Evolutionary conservation across 257 asterid species (phyloP), one percentile per base, ranked within the genome.

Genomic region (Cruciata laevipes): DNA sequence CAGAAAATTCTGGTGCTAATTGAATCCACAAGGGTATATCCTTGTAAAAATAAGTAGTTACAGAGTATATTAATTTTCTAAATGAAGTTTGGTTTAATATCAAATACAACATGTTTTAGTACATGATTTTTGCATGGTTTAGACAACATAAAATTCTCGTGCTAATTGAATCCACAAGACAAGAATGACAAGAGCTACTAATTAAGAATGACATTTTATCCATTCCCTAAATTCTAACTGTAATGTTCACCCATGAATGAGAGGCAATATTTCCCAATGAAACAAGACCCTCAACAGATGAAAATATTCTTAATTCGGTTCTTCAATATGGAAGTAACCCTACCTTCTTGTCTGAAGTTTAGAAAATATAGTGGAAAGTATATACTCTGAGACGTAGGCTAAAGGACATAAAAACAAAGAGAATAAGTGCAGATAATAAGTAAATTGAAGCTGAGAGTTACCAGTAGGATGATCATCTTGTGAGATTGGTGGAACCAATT

Each of bases 381-480:
- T 23, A 65, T 33, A 35, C n/a, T 16, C 37, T 59, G 23, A 49
- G 51, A 10, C 66, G 3, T 25, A 32, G 60, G 21, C 33, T 56
- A 53, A 18, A 12, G 58, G 51, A 40, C 32, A 66, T 17, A 21
- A 12, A 38, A 63, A 20, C 30, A 21, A 58, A 9, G 60, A 53
- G 60, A 21, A 23, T 4, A 3, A 40, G 27, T 53, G n/a, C 3
- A 61, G 25, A 9, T 31, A 18, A 73, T 32, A 62, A 30, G 25
- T 66, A 27, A n/a, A 37, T 42, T 6, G 68, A 49, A 64, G 51
- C 37, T 47, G 73, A 17, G 10, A 69, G 66, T 69, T 42, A 80
- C 84, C 80, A 71, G 74, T 61, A 69, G 51, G 70, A 73, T 16
- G 65, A 35, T 77, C 67, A 59, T 53, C 27, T 61, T 60, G 80